Evolutionary conservation across 2,329 filamentous ascomycete genomes (phyloP), one percentile per base, ranked within the genome.

Genomic region (Trichoderma sp.): DNA sequence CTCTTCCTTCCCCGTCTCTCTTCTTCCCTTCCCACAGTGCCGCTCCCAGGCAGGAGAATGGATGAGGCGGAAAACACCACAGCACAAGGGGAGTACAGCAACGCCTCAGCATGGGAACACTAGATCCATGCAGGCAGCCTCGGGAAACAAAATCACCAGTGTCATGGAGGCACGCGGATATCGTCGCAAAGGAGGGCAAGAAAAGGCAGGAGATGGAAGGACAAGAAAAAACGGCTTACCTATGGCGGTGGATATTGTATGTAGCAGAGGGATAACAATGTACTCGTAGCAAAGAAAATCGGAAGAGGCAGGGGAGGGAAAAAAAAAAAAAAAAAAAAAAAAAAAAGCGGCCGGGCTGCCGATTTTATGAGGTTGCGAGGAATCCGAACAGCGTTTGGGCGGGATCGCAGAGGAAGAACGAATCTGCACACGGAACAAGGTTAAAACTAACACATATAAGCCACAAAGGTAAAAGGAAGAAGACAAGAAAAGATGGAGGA

Each of bases 61-160:
- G 39, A 32, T 56, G 53, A 58, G 64, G 39, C 54, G 29, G 48
- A 67, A 61, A n/a, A 37, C 34, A 58, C 53, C 35, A 57, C 29
- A 56, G 27, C 25, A 45, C 27, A 59, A 42, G 42, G 53, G 67
- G 59, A 48, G 61, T 29, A 58, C 67, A 63, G 48, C 58, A 63
- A 53, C 57, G 34, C 56, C 42, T 68, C 69, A 69, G 69, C 70
- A 67, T 70, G 67, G 70, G 68, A 67, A 72, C 74, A 73, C 74
- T 75, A 74, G 74, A 72, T 73, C 74, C 74, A 75, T 75, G 74
- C 74, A 71, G 71, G 73, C 73, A 71, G 71, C 73, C 71, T 75
- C 73, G 73, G 73, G 71, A 70, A 70, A 71, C 71, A 71, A 71
- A 63, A 57, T 72, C 68, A 70, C 73, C 70, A 71, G 71, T 72